Percentiles rank a stretch among this genome's conserved stretches.
phyloP scores from a whole-genome alignment of 1,284 basidiomycete species.

The Irpex sp. region DNA sequence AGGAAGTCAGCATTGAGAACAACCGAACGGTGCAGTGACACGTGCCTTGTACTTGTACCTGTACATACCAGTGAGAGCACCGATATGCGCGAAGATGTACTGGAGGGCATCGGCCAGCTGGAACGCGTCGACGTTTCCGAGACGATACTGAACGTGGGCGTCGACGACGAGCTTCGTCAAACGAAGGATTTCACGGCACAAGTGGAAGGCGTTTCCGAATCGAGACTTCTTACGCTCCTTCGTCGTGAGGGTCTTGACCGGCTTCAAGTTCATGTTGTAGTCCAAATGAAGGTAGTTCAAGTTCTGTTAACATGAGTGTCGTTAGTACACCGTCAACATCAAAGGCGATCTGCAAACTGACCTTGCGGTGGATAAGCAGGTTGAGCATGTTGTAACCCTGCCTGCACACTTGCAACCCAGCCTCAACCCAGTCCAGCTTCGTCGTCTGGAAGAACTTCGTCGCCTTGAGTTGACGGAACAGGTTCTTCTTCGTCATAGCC shows the following conservation, averaged over 20 bases:
- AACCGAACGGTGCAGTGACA: constrained; percentile 1
- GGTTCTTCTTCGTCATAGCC: constrained; percentile 96
- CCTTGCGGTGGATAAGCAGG: constrained; percentile 98
- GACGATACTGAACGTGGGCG: constrained; percentile 96
- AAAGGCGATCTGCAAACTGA: too few relatives aligned
- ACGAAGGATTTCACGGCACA: constrained; percentile 96
- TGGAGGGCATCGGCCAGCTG: constrained; percentile 98
- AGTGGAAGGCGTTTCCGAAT: constrained; percentile 98
- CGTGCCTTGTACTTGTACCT: constrained; percentile 96
- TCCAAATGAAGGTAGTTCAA: constrained; percentile 93
- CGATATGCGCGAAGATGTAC: constrained; percentile 97
- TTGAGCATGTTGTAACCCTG: constrained; percentile 99
- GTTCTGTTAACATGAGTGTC: too few relatives aligned
- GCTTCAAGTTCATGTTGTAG: constrained; percentile 96
- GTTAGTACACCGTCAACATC: too few relatives aligned
- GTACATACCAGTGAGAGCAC: constrained; percentile 98
- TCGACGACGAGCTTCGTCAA: constrained; percentile 99
- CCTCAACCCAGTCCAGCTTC: constrained; percentile 98
- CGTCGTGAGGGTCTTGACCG: constrained; percentile 98
- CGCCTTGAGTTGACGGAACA: constrained; percentile 94
- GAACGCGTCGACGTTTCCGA: constrained; percentile 99
- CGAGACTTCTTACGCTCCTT: constrained; percentile 99
- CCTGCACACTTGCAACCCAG: constrained; percentile 95
- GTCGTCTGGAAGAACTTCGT: constrained; percentile 99
- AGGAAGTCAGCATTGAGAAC: constrained; percentile 2